Conservation (phyloP, 257 asterid species). For the Fraxinus excelsior region DNA sequence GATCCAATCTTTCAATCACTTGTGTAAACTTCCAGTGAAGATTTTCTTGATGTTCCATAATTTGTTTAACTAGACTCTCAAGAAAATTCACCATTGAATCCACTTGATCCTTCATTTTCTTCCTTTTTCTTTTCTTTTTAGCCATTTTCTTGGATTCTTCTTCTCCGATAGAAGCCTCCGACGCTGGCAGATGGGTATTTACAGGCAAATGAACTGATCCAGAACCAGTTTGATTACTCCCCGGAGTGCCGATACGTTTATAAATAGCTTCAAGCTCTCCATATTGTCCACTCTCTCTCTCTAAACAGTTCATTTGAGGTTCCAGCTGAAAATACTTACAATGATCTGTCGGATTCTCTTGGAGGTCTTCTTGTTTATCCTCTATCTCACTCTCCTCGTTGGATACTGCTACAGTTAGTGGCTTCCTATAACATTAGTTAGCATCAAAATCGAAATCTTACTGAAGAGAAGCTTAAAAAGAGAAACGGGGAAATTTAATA, state of each 20-base stretch:
- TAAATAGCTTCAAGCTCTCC: slow-evolving; percentile 75
- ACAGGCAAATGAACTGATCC: slow-evolving; percentile 24
- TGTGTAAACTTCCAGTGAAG: slow-evolving; percentile 47
- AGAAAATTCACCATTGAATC: slow-evolving; percentile 42
- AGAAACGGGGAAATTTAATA: neutral
- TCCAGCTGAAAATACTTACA: slow-evolving; percentile 10
- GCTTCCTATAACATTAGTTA: slow-evolving; percentile 55
- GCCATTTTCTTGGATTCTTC: slow-evolving; percentile 21
- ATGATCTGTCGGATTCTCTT: slow-evolving; percentile 27
- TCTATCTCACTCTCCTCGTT: slow-evolving; percentile 53
- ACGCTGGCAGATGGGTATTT: slow-evolving; percentile 13
- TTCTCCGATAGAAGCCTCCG: slow-evolving; percentile 27
- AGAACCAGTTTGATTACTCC: slow-evolving; percentile 39
- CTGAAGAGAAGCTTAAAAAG: neutral
- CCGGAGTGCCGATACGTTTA: slow-evolving; percentile 32
- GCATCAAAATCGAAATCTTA: neutral
- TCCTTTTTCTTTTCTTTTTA: slow-evolving; percentile 30
- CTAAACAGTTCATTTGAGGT: slow-evolving; percentile 32
- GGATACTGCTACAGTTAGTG: slow-evolving; percentile 43
- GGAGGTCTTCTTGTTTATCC: slow-evolving; percentile 31
- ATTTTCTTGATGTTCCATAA: slow-evolving; percentile 57
- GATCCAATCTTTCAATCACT: slow-evolving; percentile 54
- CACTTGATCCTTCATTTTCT: slow-evolving; percentile 20
- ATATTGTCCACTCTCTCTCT: slow-evolving; percentile 25
- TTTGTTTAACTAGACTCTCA: slow-evolving; percentile 42